phyloP scores from a whole-genome alignment of 177 flowering plant genomes.

The Tripterygium wilfordii region DNA sequence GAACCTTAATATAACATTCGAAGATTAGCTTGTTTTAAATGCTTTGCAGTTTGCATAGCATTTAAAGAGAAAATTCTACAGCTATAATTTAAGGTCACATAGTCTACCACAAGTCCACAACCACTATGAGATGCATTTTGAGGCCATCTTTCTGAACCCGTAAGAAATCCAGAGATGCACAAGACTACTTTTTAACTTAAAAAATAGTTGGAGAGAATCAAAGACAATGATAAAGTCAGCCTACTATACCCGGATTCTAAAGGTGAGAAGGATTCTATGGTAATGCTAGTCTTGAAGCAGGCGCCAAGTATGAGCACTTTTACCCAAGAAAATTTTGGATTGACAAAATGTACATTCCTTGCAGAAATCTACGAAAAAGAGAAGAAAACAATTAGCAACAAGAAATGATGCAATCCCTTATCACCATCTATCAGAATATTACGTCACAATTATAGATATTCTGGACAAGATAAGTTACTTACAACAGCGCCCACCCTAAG shows the following conservation, averaged over 20 bases:
- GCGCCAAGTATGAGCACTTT: constrained; percentile 73
- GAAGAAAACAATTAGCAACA: constrained; percentile 1
- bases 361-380: constrained; percentile 41
- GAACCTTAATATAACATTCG: too few relatives aligned
- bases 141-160: not conserved
- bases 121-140: not conserved
- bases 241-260: constrained; percentile 42
- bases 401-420: not conserved
- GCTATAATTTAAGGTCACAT: too few relatives aligned
- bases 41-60: too few relatives aligned
- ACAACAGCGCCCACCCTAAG: constrained; percentile 79
- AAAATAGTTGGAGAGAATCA: not conserved
- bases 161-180: not conserved
- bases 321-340: constrained; percentile 65
- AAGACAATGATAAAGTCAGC: not conserved
- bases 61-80: too few relatives aligned
- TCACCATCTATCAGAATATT: not conserved
- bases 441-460: not conserved
- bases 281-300: constrained; percentile 61
- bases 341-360: constrained; percentile 68
- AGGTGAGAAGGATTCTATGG: constrained; percentile 58
- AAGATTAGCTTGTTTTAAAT: too few relatives aligned
- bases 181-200: not conserved
- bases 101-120: too few relatives aligned
- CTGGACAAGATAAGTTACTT: constrained; percentile 18